Base-by-base conservation (phyloP, 2,329 filamentous ascomycete genomes). In the Fusarium euwallaceae region DNA sequence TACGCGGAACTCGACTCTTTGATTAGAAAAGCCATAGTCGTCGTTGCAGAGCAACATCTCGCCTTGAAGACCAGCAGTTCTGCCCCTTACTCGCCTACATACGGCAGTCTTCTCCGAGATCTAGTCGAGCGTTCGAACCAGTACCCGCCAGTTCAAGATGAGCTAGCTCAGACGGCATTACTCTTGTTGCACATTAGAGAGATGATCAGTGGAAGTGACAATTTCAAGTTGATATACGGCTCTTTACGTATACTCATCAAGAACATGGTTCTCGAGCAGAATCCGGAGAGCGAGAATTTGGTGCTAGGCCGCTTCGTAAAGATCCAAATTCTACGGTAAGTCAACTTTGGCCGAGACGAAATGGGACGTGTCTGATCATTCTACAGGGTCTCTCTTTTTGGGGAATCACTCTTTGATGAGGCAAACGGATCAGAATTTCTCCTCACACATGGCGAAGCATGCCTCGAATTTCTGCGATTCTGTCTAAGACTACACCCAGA, bases 181-280 rank as follows among this genome's bases (percentile, higher is more conserved):
- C 63, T 69, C 16, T 36, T 69, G 14, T 12, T 69, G n/a, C 67
- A 69, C 6, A 66, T 69, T 3, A 34, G 67, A 8, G 67, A 66
- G 16, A 66, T 69, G 55, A 69, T 69, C 17, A 66, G 62, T 4
- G 67, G 67, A 4, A 66, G 62, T 3, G 67, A 69, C 27, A 60
- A 69, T 6, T 69, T 69, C 58, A 66, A 69, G 16, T 36, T 66
- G 10, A 53, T 69, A n/a, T 69, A 66, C 12, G 63, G 67, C 2
- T 66, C 67, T 20, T 29, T 69, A 6, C 29, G 67, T 2, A 53
- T 41, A 10, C 41, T 69, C 3, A 58, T 61, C 4, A 66, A 61
- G 10, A 41, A 55, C 4, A 55, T 56, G 34, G 48, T 66, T 2
- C 55, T 66, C 34, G 63, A 37, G 2, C 36, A 41, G 24, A 62